Percentiles rank a stretch among this genome's conserved stretches.
phyloP scores from a whole-genome alignment of 495 filamentous ascomycete genomes.

The Staphylotrichum longicolle region DNA sequence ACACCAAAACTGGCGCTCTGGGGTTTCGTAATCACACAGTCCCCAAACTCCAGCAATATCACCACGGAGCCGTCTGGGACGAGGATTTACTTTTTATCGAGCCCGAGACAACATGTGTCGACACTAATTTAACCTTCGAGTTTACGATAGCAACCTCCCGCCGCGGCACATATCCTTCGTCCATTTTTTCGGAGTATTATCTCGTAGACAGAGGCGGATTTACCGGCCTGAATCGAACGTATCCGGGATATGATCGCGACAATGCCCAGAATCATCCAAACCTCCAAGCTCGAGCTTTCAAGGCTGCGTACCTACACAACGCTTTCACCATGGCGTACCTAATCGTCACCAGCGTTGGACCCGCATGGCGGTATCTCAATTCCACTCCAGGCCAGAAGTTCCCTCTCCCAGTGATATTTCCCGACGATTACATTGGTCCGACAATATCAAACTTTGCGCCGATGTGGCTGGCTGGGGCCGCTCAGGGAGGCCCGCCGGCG shows the following conservation, averaged over 20 bases:
- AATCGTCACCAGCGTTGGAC: conserved; percentile 27
- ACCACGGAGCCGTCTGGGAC: conserved; percentile 37
- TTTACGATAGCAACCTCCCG: too few relatives aligned
- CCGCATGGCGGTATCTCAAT: conserved; percentile 38
- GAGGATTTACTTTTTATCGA: conserved; percentile 50
- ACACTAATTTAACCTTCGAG: conserved; percentile 46
- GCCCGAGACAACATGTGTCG: conserved; percentile 44
- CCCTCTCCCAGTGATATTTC: conserved; percentile 7
- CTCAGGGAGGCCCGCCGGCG: too few relatives aligned
- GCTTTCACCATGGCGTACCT: conserved; percentile 21
- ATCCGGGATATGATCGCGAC: conserved; percentile 24
- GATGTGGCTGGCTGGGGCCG: too few relatives aligned
- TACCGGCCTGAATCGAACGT: conserved; percentile 30
- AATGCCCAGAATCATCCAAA: conserved; percentile 34
- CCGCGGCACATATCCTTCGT: too few relatives aligned
- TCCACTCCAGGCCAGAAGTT: conserved; percentile 34
- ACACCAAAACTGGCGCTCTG: conserved; percentile 40
- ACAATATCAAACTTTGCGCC: too few relatives aligned
- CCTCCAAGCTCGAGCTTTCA: conserved; percentile 39
- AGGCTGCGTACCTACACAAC: conserved; percentile 46
- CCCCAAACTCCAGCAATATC: conserved; percentile 27
- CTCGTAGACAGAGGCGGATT: conserved; percentile 48
- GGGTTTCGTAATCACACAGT: conserved; percentile 50
- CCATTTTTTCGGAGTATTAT: conserved; percentile 25
- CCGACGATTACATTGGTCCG: background rate